Evolutionary conservation across 768 basidiomycete genomes (phyloP).

Genomic region (Boletus barrowsii): DNA sequence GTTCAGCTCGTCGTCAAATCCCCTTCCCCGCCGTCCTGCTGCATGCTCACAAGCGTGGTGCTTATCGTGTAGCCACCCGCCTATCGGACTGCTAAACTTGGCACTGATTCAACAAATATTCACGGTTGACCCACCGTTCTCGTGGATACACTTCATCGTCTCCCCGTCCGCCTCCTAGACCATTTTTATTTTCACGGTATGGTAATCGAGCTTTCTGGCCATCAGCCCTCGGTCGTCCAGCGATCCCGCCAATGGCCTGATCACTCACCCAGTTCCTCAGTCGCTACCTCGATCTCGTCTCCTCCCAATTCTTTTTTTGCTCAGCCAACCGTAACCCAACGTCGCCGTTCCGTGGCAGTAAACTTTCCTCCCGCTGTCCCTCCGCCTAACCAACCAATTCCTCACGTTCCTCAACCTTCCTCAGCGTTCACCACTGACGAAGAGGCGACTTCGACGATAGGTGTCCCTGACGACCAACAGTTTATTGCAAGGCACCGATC

Average conservation of each 20-base stretch:
- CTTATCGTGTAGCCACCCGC: conserved; percentile 9
- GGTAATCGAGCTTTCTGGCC: conserved; percentile 30
- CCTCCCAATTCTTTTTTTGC: conserved; percentile 30
- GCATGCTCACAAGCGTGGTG: conserved; percentile 9
- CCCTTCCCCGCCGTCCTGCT: conserved; percentile 1
- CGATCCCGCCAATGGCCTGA: conserved; percentile 37
- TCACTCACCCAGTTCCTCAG: conserved; percentile 14
- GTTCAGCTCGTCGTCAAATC: conserved; percentile 4
- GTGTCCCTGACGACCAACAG: conserved; percentile 29
- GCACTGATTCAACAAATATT: conserved; percentile 12
- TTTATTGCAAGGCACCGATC: conserved; percentile 33
- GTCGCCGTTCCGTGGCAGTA: conserved; percentile 69
- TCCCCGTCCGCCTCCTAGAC: neutral
- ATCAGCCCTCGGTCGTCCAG: conserved; percentile 27
- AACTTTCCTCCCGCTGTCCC: conserved; percentile 64
- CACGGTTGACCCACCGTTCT: neutral
- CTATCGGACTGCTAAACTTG: conserved; percentile 16
- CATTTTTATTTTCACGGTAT: conserved; percentile 15
- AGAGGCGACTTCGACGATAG: conserved; percentile 18
- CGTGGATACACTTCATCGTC: neutral
- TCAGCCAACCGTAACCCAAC: conserved; percentile 35
- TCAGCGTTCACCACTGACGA: conserved; percentile 15
- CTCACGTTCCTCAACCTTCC: conserved; percentile 50
- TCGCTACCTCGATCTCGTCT: conserved; percentile 33
- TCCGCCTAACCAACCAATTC: conserved; percentile 73